Base-by-base conservation (phyloP, 805 yeast genomes). In the Spathaspora sp. region DNA sequence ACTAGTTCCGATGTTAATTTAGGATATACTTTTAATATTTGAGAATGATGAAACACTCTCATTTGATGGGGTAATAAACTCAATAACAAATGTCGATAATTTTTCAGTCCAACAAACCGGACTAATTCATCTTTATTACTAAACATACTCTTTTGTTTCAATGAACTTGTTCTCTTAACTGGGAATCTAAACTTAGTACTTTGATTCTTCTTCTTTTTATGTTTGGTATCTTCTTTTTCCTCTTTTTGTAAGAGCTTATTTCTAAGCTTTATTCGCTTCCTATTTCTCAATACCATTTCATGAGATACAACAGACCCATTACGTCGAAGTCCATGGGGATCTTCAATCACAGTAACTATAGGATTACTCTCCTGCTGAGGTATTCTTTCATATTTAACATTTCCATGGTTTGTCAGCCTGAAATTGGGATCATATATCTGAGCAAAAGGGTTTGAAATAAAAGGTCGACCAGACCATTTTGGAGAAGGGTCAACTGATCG, bases 141-240 rank as follows among this genome's bases (percentile, higher is more conserved):
- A 49, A 69, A 70, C 16, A 14, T 12, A 52, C 35, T 44, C 19
- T 59, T 53, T 52, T 68, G 68, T 28, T 65, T 67, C 49, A 70
- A 65, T 1, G 76, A 70, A 1, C 67, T 65, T 38, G 61, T 65
- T 42, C 76, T 56, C 45, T 59, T 65, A 5, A 72, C 73, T 5
- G 76, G 76, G 48, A 72, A 73, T 26, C 62, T 42, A 42, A 65
- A 70, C 29, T 53, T 49, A n/a, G 28, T n/a, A 17, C 44, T 26
- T 11, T 19, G 28, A 16, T 42, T 20, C 44, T 20, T 20, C 44
- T 20, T 18, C 10, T n/a, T 10, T 10, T 40, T 10, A 3, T 38
- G 39, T 23, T 31, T 35, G 44, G 35, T 11, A 57, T 7, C 17
- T 55, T 57, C 9, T 42, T 50, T 44, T 60, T 63, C 26, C 12